A percentile compares a stretch with the other conserved stretches of the same genome.
Evolutionary conservation across 208 protist genomes (phyloP).

Genomic region (Porcisia deanei): DNA sequence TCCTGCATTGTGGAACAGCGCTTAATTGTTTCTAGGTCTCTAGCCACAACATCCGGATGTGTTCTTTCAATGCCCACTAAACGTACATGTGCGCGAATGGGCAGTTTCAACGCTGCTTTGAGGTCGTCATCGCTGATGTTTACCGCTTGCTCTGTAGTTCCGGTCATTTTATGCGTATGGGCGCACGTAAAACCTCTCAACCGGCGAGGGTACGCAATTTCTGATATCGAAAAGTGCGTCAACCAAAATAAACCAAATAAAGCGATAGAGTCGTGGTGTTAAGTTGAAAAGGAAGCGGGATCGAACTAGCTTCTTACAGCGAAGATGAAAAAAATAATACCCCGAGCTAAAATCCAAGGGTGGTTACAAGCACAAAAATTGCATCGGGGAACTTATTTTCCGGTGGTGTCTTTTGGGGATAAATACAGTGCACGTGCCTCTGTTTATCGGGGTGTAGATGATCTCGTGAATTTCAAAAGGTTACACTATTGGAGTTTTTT

Average conservation of each 20-base stretch:
- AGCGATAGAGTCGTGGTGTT: background rate
- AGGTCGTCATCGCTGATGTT: slow-evolving; percentile 65
- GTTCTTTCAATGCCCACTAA: slow-evolving; percentile 53
- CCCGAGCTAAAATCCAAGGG: background rate
- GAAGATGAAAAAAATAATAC: background rate
- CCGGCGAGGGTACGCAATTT: background rate
- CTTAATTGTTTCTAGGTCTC: slow-evolving; percentile 79
- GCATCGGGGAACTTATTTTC: too few relatives aligned
- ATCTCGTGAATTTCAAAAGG: background rate
- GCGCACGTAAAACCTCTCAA: background rate
- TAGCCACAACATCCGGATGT: slow-evolving; percentile 66
- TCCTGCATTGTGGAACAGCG: slow-evolving; percentile 59
- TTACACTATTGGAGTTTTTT: background rate
- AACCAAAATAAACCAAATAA: background rate
- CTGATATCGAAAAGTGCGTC: background rate
- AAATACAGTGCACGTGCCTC: background rate
- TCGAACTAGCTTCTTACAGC: background rate
- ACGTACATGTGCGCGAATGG: slow-evolving; percentile 71
- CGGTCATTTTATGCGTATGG: slow-evolving; percentile 12
- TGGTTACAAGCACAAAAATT: too few relatives aligned
- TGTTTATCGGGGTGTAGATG: background rate
- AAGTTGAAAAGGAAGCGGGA: background rate
- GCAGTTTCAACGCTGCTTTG: slow-evolving; percentile 36
- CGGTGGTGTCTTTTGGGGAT: background rate
- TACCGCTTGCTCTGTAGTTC: slow-evolving; percentile 14